These are phyloP conservation scores for Micractinium sp. DNA, from an alignment of 139 green algal species.

Conservation along the genomic window DNA sequence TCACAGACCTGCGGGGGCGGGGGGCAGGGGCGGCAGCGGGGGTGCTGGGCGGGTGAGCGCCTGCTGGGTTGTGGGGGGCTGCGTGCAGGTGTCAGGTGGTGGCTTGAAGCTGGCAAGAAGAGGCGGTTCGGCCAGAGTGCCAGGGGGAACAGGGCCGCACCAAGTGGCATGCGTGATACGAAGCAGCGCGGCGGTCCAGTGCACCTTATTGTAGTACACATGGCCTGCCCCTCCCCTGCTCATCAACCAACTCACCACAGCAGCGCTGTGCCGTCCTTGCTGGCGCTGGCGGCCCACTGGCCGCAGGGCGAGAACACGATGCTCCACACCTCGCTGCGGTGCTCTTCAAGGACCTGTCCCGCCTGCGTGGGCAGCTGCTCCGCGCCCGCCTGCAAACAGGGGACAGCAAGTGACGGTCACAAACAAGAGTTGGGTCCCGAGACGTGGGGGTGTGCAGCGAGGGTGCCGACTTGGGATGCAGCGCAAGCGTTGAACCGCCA, in stretches of 20 bases:
- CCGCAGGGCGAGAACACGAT: constrained; percentile 34
- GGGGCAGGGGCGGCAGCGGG: neutral
- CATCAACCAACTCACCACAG: constrained; percentile 72
- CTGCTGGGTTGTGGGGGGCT: neutral
- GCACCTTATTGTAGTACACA: too few species aligned
- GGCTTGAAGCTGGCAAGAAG: too few species aligned
- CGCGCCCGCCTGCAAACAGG: constrained; percentile 53
- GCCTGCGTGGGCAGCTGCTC: constrained; percentile 75
- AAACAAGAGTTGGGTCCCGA: too few species aligned
- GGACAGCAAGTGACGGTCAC: neutral
- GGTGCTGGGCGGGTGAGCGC: neutral
- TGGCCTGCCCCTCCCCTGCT: too few species aligned
- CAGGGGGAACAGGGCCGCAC: too few species aligned
- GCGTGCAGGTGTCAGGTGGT: neutral
- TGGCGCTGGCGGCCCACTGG: constrained; percentile 76
- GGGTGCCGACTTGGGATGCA: too few species aligned
- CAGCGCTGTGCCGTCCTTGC: constrained; percentile 75
- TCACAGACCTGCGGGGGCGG: constrained; percentile 16
- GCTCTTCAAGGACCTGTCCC: constrained; percentile 50
- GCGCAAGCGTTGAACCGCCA: too few species aligned
- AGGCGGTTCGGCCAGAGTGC: too few species aligned
- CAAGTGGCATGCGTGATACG: too few species aligned
- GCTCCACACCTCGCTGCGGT: constrained; percentile 64
- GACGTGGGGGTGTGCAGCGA: neutral
- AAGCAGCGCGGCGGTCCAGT: too few species aligned